Evolutionary conservation across 129 eudicot species (phyloP), one percentile per base, ranked within the genome.

Genomic region (Flaveria sonorensis): DNA sequence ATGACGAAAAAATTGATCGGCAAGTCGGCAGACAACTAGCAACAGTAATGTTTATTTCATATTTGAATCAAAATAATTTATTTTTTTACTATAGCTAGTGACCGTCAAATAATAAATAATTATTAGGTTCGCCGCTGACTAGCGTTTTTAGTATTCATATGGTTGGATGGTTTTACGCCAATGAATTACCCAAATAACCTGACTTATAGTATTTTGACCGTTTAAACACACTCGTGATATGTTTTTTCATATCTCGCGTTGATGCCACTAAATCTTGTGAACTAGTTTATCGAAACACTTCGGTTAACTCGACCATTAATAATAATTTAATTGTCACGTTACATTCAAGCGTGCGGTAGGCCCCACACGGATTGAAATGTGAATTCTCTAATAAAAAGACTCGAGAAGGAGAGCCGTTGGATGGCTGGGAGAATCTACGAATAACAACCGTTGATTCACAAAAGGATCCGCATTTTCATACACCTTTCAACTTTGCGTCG

Each of bases 341-440:
- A 71, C 46, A 47, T 60, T 79, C 43, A 79, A 46, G 72, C 72
- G 77, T 79, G 82, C 68, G 82, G 77, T 79, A 50, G 82, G 72
- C 16, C 77, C 77, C 82, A 47, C 72, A 72, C 2, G 69, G 60
- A 68, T 24, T 55, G 47, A 26, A 45, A 10, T 4, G 72, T 47
- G 77, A 70, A 28, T 24, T 12, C 40, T 13, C 46, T 6, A 70
- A 36, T 1, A 28, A 48, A 68, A 52, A 24, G 28, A 52, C 55
- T 8, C 40, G 18, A 47, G 14, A 56, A 70, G 1, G 24, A 32
- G 53, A 71, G 72, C 59, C 78, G 65, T 79, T 43, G 56, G 82
- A 79, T 79, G 66, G 32, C 3, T 36, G 11, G 19, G 47, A 28
- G 83, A 79, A 71, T 71, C 83, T 62, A 71, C 83, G 19, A 60